Base-by-base conservation (phyloP, 2,329 filamentous ascomycete species). In the Sporothrix pallida region DNA sequence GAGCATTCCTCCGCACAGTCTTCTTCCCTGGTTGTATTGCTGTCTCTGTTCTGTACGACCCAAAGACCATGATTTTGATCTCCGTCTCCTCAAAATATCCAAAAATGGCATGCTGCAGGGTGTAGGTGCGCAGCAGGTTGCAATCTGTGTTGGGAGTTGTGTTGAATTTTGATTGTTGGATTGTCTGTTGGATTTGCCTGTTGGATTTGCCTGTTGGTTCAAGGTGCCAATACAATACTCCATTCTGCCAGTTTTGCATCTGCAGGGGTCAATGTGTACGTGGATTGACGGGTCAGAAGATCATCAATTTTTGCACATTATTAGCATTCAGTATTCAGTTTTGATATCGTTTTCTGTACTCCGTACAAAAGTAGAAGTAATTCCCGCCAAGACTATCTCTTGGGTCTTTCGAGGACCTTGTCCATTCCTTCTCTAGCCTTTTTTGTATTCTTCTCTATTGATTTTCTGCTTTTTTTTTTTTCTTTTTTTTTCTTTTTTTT, bases 251-350 rank as follows among this genome's bases (percentile, higher is more conserved):
- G 8, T 20, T 9, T 15, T 60, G 56, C 26, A 46, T n/a, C 20
- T 23, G n/a, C 23, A 23, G 60, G n/a, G 37, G 20, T n/a, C 60
- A 65, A 13, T 23, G 37, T 46, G 10, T n/a, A 12, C n/a, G 60
- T 46, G 60, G 60, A 20, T 46, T 46, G 3, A 13, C 20, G 17
- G 60, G n/a, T 65, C 60, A 63, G 31, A 63, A 63, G 60, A 63
- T 63, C 8, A 63, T 44, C 8, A 1, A 63, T 23, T 46, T 46
- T 46, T 46, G n/a, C 10, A 20, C 60, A 58, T 9, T 58, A 9
- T 63, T 44, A 8, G 60, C 37, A 20, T 54, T 37, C 31, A 37
- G 46, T 37, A 5, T 37, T 37, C 31, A 48, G 7, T 13, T 26
- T 56, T 56, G 6, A 56, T 23, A 23, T 54, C 50, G 17, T n/a